phyloP scores from a whole-genome alignment of 179 eudicot species.

The Heliamphora pulchella region DNA sequence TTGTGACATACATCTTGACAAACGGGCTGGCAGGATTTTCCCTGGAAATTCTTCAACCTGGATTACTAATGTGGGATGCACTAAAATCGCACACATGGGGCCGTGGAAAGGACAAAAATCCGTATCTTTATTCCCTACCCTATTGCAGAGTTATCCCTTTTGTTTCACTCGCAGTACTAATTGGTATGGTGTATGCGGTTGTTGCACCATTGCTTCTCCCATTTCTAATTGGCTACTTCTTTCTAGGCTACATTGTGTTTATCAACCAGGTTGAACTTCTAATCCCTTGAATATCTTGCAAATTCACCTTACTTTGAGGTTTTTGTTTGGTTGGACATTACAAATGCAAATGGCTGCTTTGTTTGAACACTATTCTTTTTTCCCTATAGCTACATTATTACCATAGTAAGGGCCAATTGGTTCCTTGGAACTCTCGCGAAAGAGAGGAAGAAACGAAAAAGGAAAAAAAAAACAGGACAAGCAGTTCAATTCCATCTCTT shows the following conservation, averaged over 20 bases:
- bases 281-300: background rate
- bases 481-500: background rate
- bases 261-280: conserved; percentile 62
- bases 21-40: conserved; percentile 89
- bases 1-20: conserved; percentile 84
- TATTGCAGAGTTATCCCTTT: conserved; percentile 68
- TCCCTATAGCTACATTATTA: background rate
- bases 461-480: background rate
- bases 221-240: conserved; percentile 72
- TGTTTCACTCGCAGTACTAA: conserved; percentile 55
- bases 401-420: background rate
- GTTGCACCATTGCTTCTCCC: conserved; percentile 90
- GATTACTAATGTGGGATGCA: conserved; percentile 59
- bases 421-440: background rate
- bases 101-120: conserved; percentile 54
- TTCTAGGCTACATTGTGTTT: conserved; percentile 77
- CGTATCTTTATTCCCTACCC: conserved; percentile 68
- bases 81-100: conserved; percentile 45
- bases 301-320: background rate
- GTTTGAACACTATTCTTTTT: background rate
- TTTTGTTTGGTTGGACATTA: background rate
- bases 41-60: conserved; percentile 79
- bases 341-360: background rate
- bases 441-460: background rate
- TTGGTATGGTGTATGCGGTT: conserved; percentile 80